Evolutionary conservation across 1,139 yeast species (phyloP), one percentile per base, ranked within the genome.

Genomic region (Scheffersomyces illinoinensis): DNA sequence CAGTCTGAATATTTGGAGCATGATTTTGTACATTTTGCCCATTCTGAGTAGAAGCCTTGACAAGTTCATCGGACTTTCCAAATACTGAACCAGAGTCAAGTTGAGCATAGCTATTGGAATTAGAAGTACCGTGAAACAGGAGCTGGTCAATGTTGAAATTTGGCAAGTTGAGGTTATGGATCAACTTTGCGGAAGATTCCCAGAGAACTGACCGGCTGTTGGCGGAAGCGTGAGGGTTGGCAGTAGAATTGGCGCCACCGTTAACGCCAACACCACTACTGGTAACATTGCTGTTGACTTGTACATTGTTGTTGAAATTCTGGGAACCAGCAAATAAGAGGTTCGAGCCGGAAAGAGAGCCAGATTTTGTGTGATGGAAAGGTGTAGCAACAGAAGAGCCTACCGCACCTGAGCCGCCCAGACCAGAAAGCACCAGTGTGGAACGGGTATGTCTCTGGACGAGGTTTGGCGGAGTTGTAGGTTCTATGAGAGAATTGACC

Each of bases 391-490:
- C 23, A 6, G 50, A 48, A 6, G 51, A 12, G 21, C 51, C 51
- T 20, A 20, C 24, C 5, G 26, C 51, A 3, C 51, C 51, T 14
- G 51, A 20, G 24, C 51, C 24, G 51, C 51, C 24, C n/a, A 24
- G 21, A 5, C 51, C 51, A 23, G 24, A 24, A 17, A 48, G 24
- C 21, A 48, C 24, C 18, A 24, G 24, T 14, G 51, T n/a, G 17
- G 51, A 48, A 10, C 51, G 51, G 26, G 21, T 21, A 19, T 48
- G 51, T 21, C 51, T 21, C 21, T 21, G 51, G 17, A 48, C 18
- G 21, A 58, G 59, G 39, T 56, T 56, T 23, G 82, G 82, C 5
- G 82, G 82, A 6, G 82, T 78, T 21, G 79, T 74, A 33, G 82
- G 82, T 64, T 78, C 82, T 49, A 76, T 69, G 56, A 77, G 63